A percentile compares a stretch with the other conserved stretches of the same genome.
Conservation (phyloP, 2,329 filamentous ascomycete genomes). For the Neurospora sp. region DNA sequence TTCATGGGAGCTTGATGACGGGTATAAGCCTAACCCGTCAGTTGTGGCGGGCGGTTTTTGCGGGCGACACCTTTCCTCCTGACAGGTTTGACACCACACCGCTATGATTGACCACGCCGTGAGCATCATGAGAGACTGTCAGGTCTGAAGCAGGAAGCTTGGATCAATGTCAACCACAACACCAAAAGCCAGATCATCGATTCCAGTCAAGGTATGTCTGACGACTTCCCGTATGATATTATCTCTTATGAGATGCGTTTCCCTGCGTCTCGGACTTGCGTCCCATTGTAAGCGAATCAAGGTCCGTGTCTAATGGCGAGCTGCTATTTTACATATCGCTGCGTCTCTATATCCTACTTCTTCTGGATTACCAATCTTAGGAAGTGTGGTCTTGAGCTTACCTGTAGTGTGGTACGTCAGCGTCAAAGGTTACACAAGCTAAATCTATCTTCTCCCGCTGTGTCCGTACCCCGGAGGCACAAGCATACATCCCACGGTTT, state of each 20-base stretch:
- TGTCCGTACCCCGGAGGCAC: not conserved
- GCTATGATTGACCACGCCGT: not conserved
- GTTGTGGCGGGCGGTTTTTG: not conserved
- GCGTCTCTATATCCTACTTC: not conserved
- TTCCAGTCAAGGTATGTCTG: not conserved
- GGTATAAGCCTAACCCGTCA: not conserved
- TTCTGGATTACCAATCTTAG: not conserved
- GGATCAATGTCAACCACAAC: not conserved
- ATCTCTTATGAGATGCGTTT: not conserved
- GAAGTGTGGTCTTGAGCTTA: not conserved
- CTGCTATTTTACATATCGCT: not conserved
- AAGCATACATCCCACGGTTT: not conserved
- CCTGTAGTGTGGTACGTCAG: not conserved
- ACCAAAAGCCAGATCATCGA: not conserved
- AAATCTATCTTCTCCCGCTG: not conserved
- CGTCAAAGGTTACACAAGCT: not conserved
- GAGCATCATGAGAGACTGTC: not conserved
- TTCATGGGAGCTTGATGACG: not conserved
- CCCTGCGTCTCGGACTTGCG: not conserved
- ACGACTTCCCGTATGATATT: not conserved
- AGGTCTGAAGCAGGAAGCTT: not conserved
- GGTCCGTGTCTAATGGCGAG: not conserved
- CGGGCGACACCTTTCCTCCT: not conserved
- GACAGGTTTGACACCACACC: not conserved
- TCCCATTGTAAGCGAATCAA: not conserved